These are phyloP conservation scores for Arctium lappa DNA, from an alignment of 129 eudicot genomes.

Conservation along the genomic window DNA sequence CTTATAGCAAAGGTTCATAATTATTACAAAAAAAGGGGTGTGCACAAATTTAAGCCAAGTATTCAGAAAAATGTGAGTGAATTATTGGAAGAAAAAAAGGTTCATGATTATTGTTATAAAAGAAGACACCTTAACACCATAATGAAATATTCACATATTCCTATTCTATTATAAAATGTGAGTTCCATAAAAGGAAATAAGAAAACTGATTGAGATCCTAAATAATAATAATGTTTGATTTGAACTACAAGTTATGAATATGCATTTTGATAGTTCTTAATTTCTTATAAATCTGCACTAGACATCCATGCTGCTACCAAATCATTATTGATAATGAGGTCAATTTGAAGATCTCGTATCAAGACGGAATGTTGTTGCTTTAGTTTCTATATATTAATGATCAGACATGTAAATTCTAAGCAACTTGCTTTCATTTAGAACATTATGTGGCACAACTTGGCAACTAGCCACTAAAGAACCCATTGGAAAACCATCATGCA, in stretches of 20 bases:
- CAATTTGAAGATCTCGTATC: background rate
- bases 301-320: background rate
- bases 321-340: background rate
- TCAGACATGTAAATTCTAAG: background rate
- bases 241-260: background rate
- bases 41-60: no score
- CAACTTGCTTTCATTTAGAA: background rate
- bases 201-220: background rate
- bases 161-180: background rate
- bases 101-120: no score
- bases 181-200: background rate
- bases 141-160: background rate
- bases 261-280: background rate
- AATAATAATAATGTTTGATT: background rate
- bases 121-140: background rate
- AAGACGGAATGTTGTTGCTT: background rate
- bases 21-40: no score
- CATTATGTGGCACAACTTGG: background rate
- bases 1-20: no score
- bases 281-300: background rate
- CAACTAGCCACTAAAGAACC: background rate
- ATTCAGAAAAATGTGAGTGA: background rate
- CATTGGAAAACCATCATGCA: background rate
- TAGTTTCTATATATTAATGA: background rate
- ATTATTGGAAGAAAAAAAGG: background rate